Conservation (phyloP, 2,329 filamentous ascomycete species). For the Fusarium neocosmosporiellum region DNA sequence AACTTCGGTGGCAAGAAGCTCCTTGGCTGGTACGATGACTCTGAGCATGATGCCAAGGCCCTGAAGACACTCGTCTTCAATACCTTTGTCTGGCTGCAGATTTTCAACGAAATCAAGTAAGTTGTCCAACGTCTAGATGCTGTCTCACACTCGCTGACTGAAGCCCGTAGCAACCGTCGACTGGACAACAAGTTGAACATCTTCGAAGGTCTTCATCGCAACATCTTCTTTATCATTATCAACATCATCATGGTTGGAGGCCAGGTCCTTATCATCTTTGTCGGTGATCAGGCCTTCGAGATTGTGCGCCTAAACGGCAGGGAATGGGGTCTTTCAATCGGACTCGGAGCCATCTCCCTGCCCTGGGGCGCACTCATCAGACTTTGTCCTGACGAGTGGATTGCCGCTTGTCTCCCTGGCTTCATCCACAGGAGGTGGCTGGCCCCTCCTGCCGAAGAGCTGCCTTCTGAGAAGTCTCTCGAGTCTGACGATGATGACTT, state of each 20-base stretch:
- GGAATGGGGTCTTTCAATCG: slow-evolving; percentile 87
- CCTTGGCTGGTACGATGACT: slow-evolving; percentile 55
- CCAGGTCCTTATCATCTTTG: slow-evolving; percentile 86
- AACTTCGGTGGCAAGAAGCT: slow-evolving; percentile 70
- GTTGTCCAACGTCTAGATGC: slow-evolving; percentile 68
- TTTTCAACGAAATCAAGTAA: slow-evolving; percentile 74
- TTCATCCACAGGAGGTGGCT: slow-evolving; percentile 45
- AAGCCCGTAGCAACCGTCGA: slow-evolving; percentile 65
- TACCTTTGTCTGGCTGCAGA: slow-evolving; percentile 78
- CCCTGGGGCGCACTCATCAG: slow-evolving; percentile 80
- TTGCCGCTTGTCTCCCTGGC: slow-evolving; percentile 42
- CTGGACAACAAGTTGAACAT: slow-evolving; percentile 91
- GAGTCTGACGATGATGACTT: slow-evolving; percentile 40
- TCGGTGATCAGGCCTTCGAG: slow-evolving; percentile 81
- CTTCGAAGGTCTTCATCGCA: slow-evolving; percentile 82
- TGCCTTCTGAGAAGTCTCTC: slow-evolving; percentile 20
- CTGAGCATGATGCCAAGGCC: slow-evolving; percentile 43
- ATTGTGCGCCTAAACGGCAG: slow-evolving; percentile 70
- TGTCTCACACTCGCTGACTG: slow-evolving; percentile 70
- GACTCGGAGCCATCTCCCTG: slow-evolving; percentile 80
- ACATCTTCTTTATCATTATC: slow-evolving; percentile 85
- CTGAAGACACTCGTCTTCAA: slow-evolving; percentile 75
- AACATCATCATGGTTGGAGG: slow-evolving; percentile 85
- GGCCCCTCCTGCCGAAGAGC: slow-evolving; percentile 27
- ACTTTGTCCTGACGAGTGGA: slow-evolving; percentile 74